A percentile compares a stretch with the other conserved stretches of the same genome.
Conservation (phyloP, 768 basidiomycete genomes). For the Lyophyllum atratum region DNA sequence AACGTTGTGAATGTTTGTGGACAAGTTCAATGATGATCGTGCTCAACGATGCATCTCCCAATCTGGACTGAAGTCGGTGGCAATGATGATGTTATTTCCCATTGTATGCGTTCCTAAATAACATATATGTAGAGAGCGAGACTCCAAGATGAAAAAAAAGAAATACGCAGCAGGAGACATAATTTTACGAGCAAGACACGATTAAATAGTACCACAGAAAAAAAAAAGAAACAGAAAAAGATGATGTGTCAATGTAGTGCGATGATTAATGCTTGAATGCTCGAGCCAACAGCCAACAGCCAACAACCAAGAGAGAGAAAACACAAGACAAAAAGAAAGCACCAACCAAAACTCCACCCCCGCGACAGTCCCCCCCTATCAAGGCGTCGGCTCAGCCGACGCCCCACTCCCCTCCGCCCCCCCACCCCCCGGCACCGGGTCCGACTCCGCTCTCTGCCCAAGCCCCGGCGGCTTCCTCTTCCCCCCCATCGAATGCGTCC, state of each 20-base stretch:
- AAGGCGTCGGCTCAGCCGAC: not conserved
- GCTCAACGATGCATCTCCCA: not conserved
- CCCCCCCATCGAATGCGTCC: conserved; percentile 21
- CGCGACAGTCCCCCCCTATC: too few species aligned
- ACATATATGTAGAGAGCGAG: not conserved
- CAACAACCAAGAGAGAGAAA: not conserved
- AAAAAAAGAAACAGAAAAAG: not conserved
- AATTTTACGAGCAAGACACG: not conserved
- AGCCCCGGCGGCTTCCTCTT: conserved; percentile 12
- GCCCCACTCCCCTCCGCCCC: not conserved
- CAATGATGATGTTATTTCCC: not conserved
- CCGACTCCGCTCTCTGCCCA: conserved; percentile 1
- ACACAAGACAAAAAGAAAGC: not conserved
- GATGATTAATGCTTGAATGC: not conserved
- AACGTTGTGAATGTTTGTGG: not conserved
- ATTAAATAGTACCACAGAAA: not conserved
- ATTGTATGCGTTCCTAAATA: not conserved
- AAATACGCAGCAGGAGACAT: too few species aligned
- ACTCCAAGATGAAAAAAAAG: not conserved
- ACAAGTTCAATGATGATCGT: not conserved
- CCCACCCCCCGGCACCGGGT: not conserved
- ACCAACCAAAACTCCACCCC: not conserved
- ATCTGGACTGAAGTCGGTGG: not conserved
- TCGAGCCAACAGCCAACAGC: not conserved
- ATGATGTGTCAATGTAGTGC: not conserved